A percentile compares a stretch with the other conserved stretches of the same genome.
phyloP scores from a whole-genome alignment of 2,329 filamentous ascomycete species.

The Ilyonectria mors-panacis region DNA sequence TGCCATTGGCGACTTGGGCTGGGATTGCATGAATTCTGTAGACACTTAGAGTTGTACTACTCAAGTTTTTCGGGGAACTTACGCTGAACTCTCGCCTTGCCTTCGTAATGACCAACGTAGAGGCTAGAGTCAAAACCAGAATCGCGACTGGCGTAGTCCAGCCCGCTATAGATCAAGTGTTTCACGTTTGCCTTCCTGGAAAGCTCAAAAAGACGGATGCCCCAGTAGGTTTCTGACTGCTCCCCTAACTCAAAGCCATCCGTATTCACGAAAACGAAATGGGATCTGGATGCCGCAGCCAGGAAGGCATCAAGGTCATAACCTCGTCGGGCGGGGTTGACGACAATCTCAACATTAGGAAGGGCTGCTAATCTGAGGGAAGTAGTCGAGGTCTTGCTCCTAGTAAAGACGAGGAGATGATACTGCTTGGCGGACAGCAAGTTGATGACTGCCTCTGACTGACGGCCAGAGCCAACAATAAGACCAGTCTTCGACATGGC shows the following conservation, averaged over 20 bases:
- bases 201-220: conserved; percentile 8
- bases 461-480: conserved; percentile 9
- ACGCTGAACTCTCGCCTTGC: conserved; percentile 17
- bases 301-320: conserved; percentile 12
- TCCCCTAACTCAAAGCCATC: conserved; percentile 11
- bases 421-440: conserved; percentile 6
- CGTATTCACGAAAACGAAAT: conserved; percentile 5
- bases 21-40: not conserved
- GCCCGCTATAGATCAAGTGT: conserved; percentile 14
- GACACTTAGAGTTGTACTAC: not conserved
- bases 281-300: not conserved
- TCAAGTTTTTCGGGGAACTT: not conserved
- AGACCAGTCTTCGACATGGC: conserved; percentile 7
- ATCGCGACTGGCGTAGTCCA: not conserved
- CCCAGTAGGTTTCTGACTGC: conserved; percentile 11
- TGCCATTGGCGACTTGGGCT: not conserved
- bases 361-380: conserved; percentile 1
- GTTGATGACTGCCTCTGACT: conserved; percentile 3
- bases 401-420: conserved; percentile 8
- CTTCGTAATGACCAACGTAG: conserved; percentile 18
- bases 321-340: not conserved
- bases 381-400: conserved; percentile 4
- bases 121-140: conserved; percentile 6
- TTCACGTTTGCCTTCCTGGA: not conserved
- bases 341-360: conserved; percentile 13